Conservation (phyloP, 768 basidiomycete species). For the Russula griseocarnosa region DNA sequence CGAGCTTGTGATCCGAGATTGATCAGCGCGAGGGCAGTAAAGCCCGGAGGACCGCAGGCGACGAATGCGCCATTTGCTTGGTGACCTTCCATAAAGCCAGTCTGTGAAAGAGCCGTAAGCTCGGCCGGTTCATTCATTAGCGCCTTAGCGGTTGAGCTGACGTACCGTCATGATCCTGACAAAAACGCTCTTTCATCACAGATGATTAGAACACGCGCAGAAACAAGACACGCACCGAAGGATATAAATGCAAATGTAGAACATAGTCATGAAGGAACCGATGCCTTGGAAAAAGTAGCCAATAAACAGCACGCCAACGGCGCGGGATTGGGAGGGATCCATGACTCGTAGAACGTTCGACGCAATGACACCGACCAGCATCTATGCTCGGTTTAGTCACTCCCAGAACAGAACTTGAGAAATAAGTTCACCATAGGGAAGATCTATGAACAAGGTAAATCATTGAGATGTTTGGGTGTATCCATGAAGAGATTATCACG, state of each 20-base stretch:
- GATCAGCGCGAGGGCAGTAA: conserved; percentile 47
- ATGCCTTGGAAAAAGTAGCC: conserved; percentile 50
- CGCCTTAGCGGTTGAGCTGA: background rate
- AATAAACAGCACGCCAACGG: conserved; percentile 41
- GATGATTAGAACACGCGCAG: background rate
- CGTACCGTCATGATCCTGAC: conserved; percentile 42
- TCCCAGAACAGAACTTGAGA: background rate
- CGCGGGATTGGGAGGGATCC: conserved; percentile 36
- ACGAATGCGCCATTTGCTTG: conserved; percentile 49
- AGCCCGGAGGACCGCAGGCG: conserved; percentile 47
- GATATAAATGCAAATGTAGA: conserved; percentile 49
- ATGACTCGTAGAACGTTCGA: conserved; percentile 43
- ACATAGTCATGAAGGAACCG: conserved; percentile 49
- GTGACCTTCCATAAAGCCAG: conserved; percentile 46
- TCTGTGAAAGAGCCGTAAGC: conserved; percentile 31
- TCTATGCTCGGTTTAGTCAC: conserved; percentile 32
- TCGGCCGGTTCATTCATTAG: background rate
- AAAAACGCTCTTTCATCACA: background rate
- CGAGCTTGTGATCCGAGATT: conserved; percentile 41
- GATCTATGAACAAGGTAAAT: conserved; percentile 29
- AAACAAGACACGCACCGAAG: conserved; percentile 36
- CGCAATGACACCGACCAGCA: conserved; percentile 48
- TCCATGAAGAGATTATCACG: conserved; percentile 23
- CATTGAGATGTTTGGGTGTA: background rate
- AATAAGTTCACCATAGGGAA: conserved; percentile 34